phyloP scores from a whole-genome alignment of 2,329 filamentous ascomycete species.

The Sporothrix globosa region DNA sequence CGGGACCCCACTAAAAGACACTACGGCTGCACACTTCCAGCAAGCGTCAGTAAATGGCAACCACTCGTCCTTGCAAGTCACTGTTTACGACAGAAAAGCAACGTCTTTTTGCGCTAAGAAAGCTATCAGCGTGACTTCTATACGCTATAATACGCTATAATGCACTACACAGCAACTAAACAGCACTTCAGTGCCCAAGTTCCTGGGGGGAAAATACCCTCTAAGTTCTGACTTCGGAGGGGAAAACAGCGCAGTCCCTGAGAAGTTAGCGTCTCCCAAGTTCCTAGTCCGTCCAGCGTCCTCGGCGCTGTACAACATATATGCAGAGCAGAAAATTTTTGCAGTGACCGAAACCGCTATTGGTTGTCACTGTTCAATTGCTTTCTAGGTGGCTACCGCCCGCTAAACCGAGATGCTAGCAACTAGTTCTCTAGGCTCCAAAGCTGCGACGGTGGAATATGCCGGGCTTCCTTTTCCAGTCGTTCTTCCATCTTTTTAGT shows the following conservation, averaged over 20 bases:
- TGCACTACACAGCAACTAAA: background rate
- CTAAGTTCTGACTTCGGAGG: too few species aligned
- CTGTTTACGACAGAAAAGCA: background rate
- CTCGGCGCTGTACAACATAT: background rate
- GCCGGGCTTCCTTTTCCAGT: background rate
- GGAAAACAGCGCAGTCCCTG: too few species aligned
- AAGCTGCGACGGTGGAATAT: too few species aligned
- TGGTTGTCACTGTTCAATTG: background rate
- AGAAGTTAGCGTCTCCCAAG: too few species aligned
- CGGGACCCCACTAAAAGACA: background rate
- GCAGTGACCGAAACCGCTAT: constrained; percentile 15
- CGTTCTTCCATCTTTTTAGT: background rate
- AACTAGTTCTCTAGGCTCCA: background rate
- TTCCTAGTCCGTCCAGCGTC: too few species aligned
- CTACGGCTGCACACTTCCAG: background rate
- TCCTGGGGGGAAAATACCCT: background rate
- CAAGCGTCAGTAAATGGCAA: background rate
- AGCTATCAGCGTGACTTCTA: constrained; percentile 9
- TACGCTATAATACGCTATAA: constrained; percentile 6
- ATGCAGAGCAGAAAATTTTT: constrained; percentile 24
- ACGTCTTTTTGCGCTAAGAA: constrained; percentile 12
- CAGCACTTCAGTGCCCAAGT: background rate
- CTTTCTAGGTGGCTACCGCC: background rate
- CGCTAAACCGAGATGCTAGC: background rate
- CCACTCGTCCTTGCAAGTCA: background rate